Base-by-base conservation (phyloP, 495 filamentous ascomycete genomes). In the Penicillium canescens region DNA sequence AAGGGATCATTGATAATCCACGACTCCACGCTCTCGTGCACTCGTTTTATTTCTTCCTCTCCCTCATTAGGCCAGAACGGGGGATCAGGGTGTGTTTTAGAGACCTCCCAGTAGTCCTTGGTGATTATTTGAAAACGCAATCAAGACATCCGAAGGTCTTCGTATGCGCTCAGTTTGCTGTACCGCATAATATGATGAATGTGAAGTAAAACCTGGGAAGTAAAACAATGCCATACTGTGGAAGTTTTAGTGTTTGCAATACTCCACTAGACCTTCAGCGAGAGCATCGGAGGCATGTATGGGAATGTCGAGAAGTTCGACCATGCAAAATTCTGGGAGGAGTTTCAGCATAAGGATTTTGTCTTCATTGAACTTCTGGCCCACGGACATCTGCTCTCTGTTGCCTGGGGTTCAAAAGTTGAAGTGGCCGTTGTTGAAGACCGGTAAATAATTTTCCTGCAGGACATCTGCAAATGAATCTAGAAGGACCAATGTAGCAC, bases 291-390 rank as follows among this genome's bases (percentile, higher is more conserved):
- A 41, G 13, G 56, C 56, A 46, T 56, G 60, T 42, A 67, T 52
- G 6, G 33, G 53, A 48, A 70, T 55, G 9, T 55, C 46, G 44
- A 57, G 65, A 23, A 49, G 54, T 44, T 60, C 52, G n/a, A 70
- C 10, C 54, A 68, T 60, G 57, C 55, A 62, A 49, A 71, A 68
- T 44, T 71, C 68, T 8, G 63, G 60, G 18, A 73, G 59, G 7
- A 70, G 52, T 37, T 59, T 53, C 21, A 64, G 48, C 51, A 70
- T 34, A 50, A 72, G 51, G 37, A 62, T 62, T 50, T 65, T 60
- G 56, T 72, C 69, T 55, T 71, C 63, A 33, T 61, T 58, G 51
- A 66, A 61, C 41, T 67, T 70, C 54, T 68, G 48, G 14, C 56
- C 48, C 34, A 61, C 13, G 44, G 61, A 58, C 66, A 69, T 71